Percentiles rank a stretch among this genome's conserved stretches.
Evolutionary conservation across 305 asterid genomes (phyloP).

Genomic region (Coffea humblotiana): DNA sequence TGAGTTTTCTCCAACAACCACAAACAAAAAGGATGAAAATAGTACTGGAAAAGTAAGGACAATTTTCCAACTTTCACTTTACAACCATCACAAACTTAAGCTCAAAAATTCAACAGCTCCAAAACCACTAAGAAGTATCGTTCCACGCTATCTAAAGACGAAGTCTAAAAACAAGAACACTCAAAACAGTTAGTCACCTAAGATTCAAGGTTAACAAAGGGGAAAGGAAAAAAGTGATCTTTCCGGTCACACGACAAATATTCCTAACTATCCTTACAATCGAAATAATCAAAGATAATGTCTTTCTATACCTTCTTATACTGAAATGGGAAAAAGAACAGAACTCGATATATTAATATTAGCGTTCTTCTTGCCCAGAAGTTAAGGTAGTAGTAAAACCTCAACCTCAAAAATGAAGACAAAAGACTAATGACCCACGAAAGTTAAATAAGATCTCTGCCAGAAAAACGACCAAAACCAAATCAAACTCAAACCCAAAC

Average conservation of each 20-base stretch:
- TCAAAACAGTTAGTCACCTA: neutral
- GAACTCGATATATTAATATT: neutral
- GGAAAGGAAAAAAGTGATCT: neutral
- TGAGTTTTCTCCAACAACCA: constrained; percentile 24
- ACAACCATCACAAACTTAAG: constrained; percentile 13
- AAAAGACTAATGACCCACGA: constrained; percentile 33
- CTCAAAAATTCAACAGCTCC: constrained; percentile 17
- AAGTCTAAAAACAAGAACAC: neutral
- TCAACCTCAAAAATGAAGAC: constrained; percentile 27
- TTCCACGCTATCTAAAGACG: constrained; percentile 14
- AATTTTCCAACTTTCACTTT: neutral
- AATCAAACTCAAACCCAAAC: constrained; percentile 33
- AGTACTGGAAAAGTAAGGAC: constrained; percentile 8
- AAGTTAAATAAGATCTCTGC: constrained; percentile 53
- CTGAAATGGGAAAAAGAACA: neutral
- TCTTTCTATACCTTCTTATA: neutral
- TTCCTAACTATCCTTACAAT: neutral
- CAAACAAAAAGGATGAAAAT: neutral
- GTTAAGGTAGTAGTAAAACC: neutral
- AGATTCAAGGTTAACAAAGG: neutral
- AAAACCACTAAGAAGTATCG: constrained; percentile 24
- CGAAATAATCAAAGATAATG: neutral
- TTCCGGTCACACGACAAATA: neutral
- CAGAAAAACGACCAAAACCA: constrained; percentile 44
- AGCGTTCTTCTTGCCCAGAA: constrained; percentile 3